Evolutionary conservation across 805 yeast genomes (phyloP), one percentile per base, ranked within the genome.

Genomic region (Nakazawaea ishiwadae): DNA sequence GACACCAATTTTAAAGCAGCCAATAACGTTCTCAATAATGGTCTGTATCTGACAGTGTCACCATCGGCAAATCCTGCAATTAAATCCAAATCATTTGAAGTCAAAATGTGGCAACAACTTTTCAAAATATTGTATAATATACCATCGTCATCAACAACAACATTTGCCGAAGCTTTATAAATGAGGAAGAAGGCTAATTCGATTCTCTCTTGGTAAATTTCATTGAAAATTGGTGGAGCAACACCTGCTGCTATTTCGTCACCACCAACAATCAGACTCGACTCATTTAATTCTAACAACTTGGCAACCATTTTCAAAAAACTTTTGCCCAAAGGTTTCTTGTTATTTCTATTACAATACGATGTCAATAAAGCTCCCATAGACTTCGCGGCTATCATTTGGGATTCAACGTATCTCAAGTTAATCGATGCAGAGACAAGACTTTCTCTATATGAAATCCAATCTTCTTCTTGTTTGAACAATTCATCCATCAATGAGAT

Each of bases 361-460:
- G 91, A 76, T 0, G 91, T 79, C 17, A 87, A 47, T 26, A 89
- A 64, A 1, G 93, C 88, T 37, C 91, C 89, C 73, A 86, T 79
- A 0, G 95, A 74, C 51, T 81, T 82, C 3, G 87, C 83, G 16
- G 84, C 74, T 4, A 76, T 66, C 12, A 81, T 66, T 52, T 88
- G 95, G 1, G 90, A 72, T 31, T 79, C 71, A 6, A 78, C 70
- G 50, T 69, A 71, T 47, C 87, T 87, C 37, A 79, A 54, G 51
- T 81, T 81, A 33, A 79, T 58, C 45, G 89, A 80, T 1, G 84
- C 78, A 1, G 70, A 66, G 2, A 73, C 58, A 4, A 87, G 69
- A 30, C 72, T 74, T 3, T 66, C 63, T 44, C 79, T 68, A 27
- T 75, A 59, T 1, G 70, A 69, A 1, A 44, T 40, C 84, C 85